Base-by-base conservation (phyloP, 371 early-diverging fungal species). In the Encephalitozoon romaleae region DNA sequence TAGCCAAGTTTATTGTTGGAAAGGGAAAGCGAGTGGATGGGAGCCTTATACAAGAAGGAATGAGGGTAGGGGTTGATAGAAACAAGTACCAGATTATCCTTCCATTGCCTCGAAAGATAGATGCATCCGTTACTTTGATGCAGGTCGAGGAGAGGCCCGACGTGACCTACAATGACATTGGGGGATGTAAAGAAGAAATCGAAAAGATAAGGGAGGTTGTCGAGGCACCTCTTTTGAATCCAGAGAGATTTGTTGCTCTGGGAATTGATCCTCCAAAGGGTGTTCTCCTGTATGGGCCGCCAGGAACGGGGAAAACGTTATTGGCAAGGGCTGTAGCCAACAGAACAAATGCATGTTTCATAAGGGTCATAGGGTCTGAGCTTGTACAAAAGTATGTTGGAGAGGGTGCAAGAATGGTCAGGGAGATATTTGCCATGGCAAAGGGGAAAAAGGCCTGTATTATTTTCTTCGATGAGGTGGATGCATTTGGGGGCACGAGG, bases 401-500 rank as follows among this genome's bases (percentile, higher is more conserved):
- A 82, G 99, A 99, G 87, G 98, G 99, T 74, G 96, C 96, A 28
- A 88, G 98, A 75, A 95, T 98, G 96, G 94, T 99, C 28, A 89
- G 99, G 70, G 98, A 99, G 83, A 88, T 99, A 66, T 99, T 99
- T 83, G 94, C 94, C 77, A 94, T 98, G 92, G 99, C 98, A 34
- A 90, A 94, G 85, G 88, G 90, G 70, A 95, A 95, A 88, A 97
- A 91, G 79, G 96, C 99, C 3, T 96, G 95, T 81, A 96, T 99
- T 82, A 96, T 99, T 70, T 99, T 99, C 85, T 96, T 99, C 88
- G 99, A 99, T 85, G 99, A 99, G 87, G 91, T 99, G 39, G 99
- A 99, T 85, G 97, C 99, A 30, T 95, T 99, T 84, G 98, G 98
- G 84, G 95, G 92, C 84, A 85, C 83, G 9, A 90, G 99, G 81